Percentiles rank a stretch among this genome's conserved stretches.
phyloP scores from a whole-genome alignment of 257 asterid genomes.

The Solanum corneliomulleri region DNA sequence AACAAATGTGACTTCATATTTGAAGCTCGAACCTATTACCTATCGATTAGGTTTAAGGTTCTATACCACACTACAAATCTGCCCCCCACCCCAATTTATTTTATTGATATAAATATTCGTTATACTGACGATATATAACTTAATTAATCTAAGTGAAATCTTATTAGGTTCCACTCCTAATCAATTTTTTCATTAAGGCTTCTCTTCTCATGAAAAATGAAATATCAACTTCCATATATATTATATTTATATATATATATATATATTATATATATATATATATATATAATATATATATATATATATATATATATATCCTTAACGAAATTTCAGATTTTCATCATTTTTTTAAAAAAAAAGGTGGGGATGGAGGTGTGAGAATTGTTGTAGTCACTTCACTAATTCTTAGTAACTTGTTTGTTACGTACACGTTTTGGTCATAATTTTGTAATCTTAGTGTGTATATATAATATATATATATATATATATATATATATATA shows the following conservation, averaged over 20 bases:
- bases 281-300: background rate
- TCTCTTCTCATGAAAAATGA: background rate
- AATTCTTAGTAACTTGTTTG: background rate
- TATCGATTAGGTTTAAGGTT: background rate
- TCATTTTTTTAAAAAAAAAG: too few relatives aligned
- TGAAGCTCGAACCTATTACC: rapidly evolving
- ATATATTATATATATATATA: background rate
- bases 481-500: too few relatives aligned
- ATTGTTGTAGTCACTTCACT: background rate
- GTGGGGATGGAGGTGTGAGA: background rate
- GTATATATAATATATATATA: conserved; percentile 8
- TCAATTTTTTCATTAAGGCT: background rate
- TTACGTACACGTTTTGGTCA: conserved; percentile 34
- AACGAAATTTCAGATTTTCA: background rate
- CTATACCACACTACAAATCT: background rate
- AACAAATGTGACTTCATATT: background rate
- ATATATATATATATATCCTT: background rate
- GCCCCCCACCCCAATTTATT: background rate
- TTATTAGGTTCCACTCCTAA: background rate
- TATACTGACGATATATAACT: too few relatives aligned
- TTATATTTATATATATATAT: background rate
- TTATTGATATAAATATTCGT: background rate
- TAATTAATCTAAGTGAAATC: background rate
- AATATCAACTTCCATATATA: background rate
- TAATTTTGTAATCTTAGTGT: conserved; percentile 21